Evolutionary conservation across 441 rosid genomes (phyloP), one percentile per base, ranked within the genome.

Genomic region (Erodium chrysanthum): DNA sequence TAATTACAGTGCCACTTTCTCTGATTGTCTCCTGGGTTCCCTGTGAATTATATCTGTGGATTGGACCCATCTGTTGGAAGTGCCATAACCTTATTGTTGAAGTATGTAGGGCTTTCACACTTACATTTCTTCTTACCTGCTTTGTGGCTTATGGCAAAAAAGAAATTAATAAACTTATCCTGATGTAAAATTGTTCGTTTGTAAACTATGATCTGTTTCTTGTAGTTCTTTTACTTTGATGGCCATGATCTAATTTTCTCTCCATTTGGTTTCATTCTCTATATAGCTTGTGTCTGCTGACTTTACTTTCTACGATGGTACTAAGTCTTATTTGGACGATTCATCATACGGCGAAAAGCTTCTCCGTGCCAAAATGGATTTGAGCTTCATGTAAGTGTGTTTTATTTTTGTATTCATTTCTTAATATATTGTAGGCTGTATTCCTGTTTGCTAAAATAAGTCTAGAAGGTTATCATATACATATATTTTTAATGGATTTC

Each of bases 301-400:
- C 83, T 89, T 96, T 76, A 96, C 96, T 8, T 96, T 96, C 81
- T 96, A 84, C 80, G 99, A 96, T 77, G 91, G 97, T 69, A 85
- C 97, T 64, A 96, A 92, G 80, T 90, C 98, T 66, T 83, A 87
- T 72, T 71, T 96, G 67, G 96, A 88, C 73, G 94, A 90, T 83
- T 85, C 92, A 42, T 80, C 88, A 22, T 78, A 81, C 61, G 87
- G 90, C 35, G 99, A 96, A 88, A 92, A 82, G 88, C 97, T 96
- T 79, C 78, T 96, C 62, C 96, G 98, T 59, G 96, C 93, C 54
- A 96, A 88, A 82, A 72, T 90, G 96, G 99, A 96, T 82, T 80
- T 92, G 75, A 92, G 86, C 83, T 96, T 96, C 82, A 96, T 96
- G 99, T 96, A 86, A 89, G 96, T 70, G 64, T 71, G 4, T 12